These are phyloP conservation scores for Spergularia marina DNA, from an alignment of 148 eudicot species.

Conservation along the genomic window DNA sequence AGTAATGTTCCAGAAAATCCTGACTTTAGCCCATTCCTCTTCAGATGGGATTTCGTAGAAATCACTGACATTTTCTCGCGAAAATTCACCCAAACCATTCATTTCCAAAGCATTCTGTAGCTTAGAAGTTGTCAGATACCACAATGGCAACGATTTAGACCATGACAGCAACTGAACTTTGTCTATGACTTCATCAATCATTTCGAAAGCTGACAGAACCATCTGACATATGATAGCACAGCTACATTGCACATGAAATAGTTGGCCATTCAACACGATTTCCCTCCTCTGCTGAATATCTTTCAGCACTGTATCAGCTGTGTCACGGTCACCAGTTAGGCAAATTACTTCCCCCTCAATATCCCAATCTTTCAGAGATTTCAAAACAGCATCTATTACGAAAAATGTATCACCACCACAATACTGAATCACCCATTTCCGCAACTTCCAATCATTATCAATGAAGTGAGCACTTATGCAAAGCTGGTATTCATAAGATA, in stretches of 20 bases:
- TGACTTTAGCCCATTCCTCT: constrained; percentile 30
- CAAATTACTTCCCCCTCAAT: constrained; percentile 8
- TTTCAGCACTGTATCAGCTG: constrained; percentile 15
- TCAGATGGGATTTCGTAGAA: constrained; percentile 26
- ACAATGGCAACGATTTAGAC: constrained; percentile 23
- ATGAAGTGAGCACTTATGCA: constrained; percentile 24
- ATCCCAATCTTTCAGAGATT: constrained; percentile 13
- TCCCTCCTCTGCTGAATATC: constrained; percentile 1
- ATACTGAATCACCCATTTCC: constrained; percentile 20
- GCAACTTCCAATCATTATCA: constrained; percentile 25
- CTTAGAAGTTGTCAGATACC: constrained; percentile 24
- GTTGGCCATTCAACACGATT: constrained; percentile 22
- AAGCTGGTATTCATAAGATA: too few species aligned
- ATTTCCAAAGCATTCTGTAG: constrained; percentile 20
- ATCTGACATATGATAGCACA: constrained; percentile 15
- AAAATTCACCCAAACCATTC: constrained; percentile 26
- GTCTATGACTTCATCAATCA: constrained; percentile 9
- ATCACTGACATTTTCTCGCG: neutral
- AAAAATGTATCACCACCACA: neutral
- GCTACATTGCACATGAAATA: constrained; percentile 28
- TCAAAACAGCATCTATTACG: neutral
- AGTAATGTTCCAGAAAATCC: constrained; percentile 15
- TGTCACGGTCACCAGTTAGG: neutral
- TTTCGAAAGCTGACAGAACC: constrained; percentile 13
- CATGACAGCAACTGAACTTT: constrained; percentile 14